A percentile compares a stretch with the other conserved stretches of the same genome.
These are phyloP conservation scores for Pyrenophora graminea DNA, from an alignment of 2,329 filamentous ascomycete genomes.

Conservation along the genomic window DNA sequence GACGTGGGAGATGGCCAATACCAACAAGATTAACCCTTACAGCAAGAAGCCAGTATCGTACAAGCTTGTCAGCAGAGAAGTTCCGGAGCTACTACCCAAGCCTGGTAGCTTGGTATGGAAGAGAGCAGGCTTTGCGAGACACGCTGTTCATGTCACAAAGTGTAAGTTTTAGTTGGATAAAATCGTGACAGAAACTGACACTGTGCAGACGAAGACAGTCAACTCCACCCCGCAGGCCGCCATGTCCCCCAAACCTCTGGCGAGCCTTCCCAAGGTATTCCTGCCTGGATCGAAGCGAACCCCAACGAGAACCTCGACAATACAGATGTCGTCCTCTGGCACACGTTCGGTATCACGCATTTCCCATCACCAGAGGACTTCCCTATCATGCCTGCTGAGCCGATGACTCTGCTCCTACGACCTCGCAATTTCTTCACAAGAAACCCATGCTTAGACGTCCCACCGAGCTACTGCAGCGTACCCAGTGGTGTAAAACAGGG, in stretches of 20 bases:
- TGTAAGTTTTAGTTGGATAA: conserved; percentile 60
- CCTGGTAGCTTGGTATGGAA: conserved; percentile 85
- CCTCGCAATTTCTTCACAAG: conserved; percentile 81
- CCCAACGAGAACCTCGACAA: conserved; percentile 72
- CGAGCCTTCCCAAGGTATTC: conserved; percentile 72
- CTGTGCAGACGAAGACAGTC: conserved; percentile 70
- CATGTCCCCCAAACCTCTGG: conserved; percentile 89
- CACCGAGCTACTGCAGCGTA: conserved; percentile 72
- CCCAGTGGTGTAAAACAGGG: conserved; percentile 68
- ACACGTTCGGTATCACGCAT: conserved; percentile 89
- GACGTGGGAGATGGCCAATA: conserved; percentile 91
- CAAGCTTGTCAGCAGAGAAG: conserved; percentile 87
- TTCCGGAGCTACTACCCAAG: conserved; percentile 78
- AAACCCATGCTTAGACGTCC: conserved; percentile 81
- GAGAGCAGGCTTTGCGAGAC: conserved; percentile 81
- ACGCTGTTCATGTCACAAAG: conserved; percentile 86
- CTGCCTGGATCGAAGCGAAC: conserved; percentile 74
- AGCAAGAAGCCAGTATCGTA: conserved; percentile 84
- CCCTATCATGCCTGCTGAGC: conserved; percentile 82
- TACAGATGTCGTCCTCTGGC: conserved; percentile 88
- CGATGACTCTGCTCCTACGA: conserved; percentile 77
- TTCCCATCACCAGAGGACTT: conserved; percentile 90
- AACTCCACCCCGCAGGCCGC: conserved; percentile 82
- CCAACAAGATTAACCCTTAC: conserved; percentile 80
- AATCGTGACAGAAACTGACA: conserved; percentile 11